Evolutionary conservation across 306 rosid genomes (phyloP), one percentile per base, ranked within the genome.

Genomic region (Citrullus amarus): DNA sequence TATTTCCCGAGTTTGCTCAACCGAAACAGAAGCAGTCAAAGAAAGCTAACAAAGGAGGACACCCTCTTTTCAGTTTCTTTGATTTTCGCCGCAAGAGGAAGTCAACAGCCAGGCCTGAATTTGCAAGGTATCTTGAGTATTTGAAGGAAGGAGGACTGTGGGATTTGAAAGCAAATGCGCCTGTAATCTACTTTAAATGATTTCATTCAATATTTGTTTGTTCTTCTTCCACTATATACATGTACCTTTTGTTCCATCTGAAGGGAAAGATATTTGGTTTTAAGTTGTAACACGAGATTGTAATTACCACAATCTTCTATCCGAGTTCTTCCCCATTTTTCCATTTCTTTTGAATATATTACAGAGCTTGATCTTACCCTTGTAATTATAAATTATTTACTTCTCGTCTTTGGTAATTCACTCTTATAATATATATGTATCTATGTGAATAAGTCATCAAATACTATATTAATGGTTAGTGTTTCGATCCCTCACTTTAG

Each of bases 71-170:
- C 43, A 75, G 86, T 48, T 82, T 88, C 67, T 82, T 88, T 46
- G 81, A 82, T 67, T 2, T 80, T 78, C 80, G 85, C 17, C 61
- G 83, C 12, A 88, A 86, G 87, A 88, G 87, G 86, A 90, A 83
- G 78, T 53, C 91, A 10, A 88, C 91, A 5, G 85, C 91, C 8
- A 90, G 41, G 81, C 95, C 92, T 22, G 92, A 90, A 70, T 84
- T 88, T 63, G 66, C 84, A 0, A 90, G 92, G 80, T 90, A 88
- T 81, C 69, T 88, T 41, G 87, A 88, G 81, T 88, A 88, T 81
- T 14, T 90, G 53, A 90, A 90, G 84, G 95, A 90, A 78, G 95
- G 92, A 67, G 95, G 95, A 80, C 69, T 81, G 80, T 90, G 92
- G 91, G 89, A 88, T 84, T 68, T 17, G 55, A 79, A 82, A 20